Percentiles rank a stretch among this genome's conserved stretches.
Evolutionary conservation across 352 stramenopile species (phyloP).

Genomic region (Globisporangium irregulare): DNA sequence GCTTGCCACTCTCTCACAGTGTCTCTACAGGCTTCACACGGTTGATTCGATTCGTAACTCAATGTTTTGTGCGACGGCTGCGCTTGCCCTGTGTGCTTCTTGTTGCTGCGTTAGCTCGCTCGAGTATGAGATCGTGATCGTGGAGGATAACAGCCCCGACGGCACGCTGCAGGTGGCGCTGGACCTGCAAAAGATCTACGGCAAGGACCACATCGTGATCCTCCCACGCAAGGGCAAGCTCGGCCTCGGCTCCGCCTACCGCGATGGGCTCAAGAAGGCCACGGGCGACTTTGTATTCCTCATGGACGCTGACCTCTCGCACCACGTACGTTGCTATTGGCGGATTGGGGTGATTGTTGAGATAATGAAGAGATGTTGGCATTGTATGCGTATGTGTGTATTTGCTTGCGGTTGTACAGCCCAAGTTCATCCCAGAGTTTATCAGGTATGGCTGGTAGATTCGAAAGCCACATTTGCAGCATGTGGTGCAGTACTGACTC

Average conservation of each 20-base stretch:
- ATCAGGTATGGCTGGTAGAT: slow-evolving; percentile 45
- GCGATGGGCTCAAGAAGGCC: slow-evolving; percentile 91
- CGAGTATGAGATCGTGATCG: slow-evolving; percentile 96
- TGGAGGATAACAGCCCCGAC: slow-evolving; percentile 98
- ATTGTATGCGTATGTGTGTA: background rate
- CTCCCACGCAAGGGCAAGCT: slow-evolving; percentile 94
- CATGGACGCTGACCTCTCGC: slow-evolving; percentile 98
- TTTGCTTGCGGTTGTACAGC: slow-evolving; percentile 33
- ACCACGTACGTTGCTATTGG: slow-evolving; percentile 77
- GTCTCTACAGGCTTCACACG: background rate
- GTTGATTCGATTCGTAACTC: background rate
- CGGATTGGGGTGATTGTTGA: background rate
- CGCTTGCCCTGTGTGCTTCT: background rate
- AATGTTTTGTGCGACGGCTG: background rate
- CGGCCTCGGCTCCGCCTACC: slow-evolving; percentile 95
- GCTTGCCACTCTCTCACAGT: slow-evolving; percentile 4
- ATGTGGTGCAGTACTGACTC: background rate
- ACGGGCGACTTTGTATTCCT: slow-evolving; percentile 96
- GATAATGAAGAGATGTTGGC: background rate
- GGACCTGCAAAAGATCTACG: slow-evolving; percentile 89
- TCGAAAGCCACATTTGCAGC: background rate
- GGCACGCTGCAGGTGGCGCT: slow-evolving; percentile 94
- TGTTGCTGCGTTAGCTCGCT: slow-evolving; percentile 48
- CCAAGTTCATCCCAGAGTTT: slow-evolving; percentile 96
- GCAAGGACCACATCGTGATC: slow-evolving; percentile 91